A percentile compares a stretch with the other conserved stretches of the same genome.
Evolutionary conservation across 345 rosid genomes (phyloP).

Genomic region (Turritis glabra): DNA sequence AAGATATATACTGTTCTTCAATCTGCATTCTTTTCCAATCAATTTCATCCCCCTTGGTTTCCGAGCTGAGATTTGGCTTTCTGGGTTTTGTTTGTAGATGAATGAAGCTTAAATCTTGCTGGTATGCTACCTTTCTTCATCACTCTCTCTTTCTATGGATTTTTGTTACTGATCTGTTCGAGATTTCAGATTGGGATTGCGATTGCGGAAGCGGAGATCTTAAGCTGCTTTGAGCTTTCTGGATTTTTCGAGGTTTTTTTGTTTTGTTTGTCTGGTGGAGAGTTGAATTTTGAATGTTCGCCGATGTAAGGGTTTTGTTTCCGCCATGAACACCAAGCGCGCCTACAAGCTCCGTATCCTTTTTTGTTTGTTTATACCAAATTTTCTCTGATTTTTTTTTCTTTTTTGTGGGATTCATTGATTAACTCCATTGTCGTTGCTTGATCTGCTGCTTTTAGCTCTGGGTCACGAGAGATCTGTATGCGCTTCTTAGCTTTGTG

Average conservation of each 20-base stretch:
- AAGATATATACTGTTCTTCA: conserved; percentile 24
- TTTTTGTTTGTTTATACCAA: neutral
- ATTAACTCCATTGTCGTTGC: neutral
- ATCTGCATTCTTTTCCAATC: conserved; percentile 13
- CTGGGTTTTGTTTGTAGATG: neutral
- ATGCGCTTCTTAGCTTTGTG: conserved; percentile 6
- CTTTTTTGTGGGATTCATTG: neutral
- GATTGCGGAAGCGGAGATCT: conserved; percentile 22
- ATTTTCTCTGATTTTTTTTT: neutral
- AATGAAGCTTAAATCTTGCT: neutral
- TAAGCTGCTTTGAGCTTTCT: neutral
- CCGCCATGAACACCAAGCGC: conserved; percentile 92
- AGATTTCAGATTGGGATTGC: conserved; percentile 32
- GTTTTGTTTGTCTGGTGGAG: neutral
- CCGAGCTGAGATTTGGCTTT: neutral
- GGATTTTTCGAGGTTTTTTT: neutral
- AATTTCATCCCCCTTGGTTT: neutral
- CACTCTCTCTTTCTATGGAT: neutral
- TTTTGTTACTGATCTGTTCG: neutral
- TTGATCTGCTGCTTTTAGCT: conserved; percentile 31
- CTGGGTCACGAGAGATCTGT: conserved; percentile 31
- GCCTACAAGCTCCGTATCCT: conserved; percentile 99
- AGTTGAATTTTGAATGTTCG: conserved; percentile 37
- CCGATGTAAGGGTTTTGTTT: conserved; percentile 29
- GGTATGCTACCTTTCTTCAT: neutral